Evolutionary conservation across 805 yeast species (phyloP), one percentile per base, ranked within the genome.

Genomic region (Maudiozyma serrabonitensis): DNA sequence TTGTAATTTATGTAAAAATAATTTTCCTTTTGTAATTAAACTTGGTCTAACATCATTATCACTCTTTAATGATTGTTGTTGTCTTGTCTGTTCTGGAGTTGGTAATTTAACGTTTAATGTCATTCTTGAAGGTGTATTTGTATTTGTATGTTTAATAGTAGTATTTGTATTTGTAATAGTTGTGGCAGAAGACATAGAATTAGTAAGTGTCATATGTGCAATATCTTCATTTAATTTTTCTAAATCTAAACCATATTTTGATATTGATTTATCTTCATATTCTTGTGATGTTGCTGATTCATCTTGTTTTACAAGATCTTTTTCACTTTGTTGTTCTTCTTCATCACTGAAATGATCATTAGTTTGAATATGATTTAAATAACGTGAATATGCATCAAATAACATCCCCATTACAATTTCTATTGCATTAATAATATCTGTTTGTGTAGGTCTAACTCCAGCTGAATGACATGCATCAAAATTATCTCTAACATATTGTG

Each of bases 331-430:
- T 9, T 15, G 28, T 19, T 23, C 42, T 19, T 19, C 32, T 23
- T 9, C 15, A 15, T 7, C 25, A n/a, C 32, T 41, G 16, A 7
- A 41, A 6, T 11, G 31, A 7, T 42, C 45, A 18, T 42, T 26
- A 6, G 45, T 28, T 18, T 42, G 45, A 9, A 42, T 42, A 18
- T 28, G 35, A 19, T 42, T 42, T 4, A 56, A 31, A 41, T 55
- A 61, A 32, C 55, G 52, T 37, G 58, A 34, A 46, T 59, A 62
- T 5, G 64, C 62, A 38, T 61, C 66, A 31, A 56, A 52, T 51
- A 65, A 52, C n/a, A 63, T 50, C 19, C 51, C 52, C 38, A 59
- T 31, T 1, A 63, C 52, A 48, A 61, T 64, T 44, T 54, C 55
- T 26, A 61, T 57, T 6, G 67, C 63, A 19, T 52, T 52, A 28